phyloP scores from a whole-genome alignment of 768 basidiomycete genomes.

The Clathrus columnatus region DNA sequence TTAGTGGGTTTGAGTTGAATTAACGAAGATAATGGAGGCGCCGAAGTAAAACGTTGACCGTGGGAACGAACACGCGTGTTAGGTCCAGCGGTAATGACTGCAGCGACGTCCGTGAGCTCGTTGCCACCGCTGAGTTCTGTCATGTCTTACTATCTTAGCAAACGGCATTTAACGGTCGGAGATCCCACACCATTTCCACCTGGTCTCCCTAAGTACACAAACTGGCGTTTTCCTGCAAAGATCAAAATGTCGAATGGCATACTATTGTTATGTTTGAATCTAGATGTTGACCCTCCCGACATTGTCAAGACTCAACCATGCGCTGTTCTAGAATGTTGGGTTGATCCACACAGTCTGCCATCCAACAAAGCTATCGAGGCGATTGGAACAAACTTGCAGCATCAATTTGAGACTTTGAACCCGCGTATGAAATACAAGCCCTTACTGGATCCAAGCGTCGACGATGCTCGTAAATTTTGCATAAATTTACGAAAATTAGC shows the following conservation, averaged over 20 bases:
- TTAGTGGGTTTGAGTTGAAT: too few relatives aligned
- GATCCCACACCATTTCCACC: constrained; percentile 69
- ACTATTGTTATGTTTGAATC: constrained; percentile 87
- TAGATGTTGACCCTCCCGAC: constrained; percentile 96
- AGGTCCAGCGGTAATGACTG: background rate
- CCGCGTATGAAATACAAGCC: constrained; percentile 92
- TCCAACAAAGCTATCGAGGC: constrained; percentile 90
- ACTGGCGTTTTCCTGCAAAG: constrained; percentile 82
- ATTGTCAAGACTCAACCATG: constrained; percentile 96
- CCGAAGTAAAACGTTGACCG: too few relatives aligned
- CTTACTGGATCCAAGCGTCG: constrained; percentile 89
- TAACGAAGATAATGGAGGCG: too few relatives aligned
- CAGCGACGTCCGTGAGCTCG: constrained; percentile 11
- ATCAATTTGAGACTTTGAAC: constrained; percentile 93
- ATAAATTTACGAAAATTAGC: constrained; percentile 75
- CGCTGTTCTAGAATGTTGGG: constrained; percentile 93
- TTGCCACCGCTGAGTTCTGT: constrained; percentile 14
- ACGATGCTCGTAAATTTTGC: constrained; percentile 86
- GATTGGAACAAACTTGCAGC: constrained; percentile 86
- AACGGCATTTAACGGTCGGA: constrained; percentile 85
- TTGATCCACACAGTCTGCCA: constrained; percentile 89
- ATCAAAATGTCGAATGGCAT: constrained; percentile 88
- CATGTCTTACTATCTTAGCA: constrained; percentile 24
- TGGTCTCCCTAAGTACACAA: constrained; percentile 54
- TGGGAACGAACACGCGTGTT: too few relatives aligned